Conservation (phyloP, 2,329 filamentous ascomycete genomes). For the Fusarium sp. region DNA sequence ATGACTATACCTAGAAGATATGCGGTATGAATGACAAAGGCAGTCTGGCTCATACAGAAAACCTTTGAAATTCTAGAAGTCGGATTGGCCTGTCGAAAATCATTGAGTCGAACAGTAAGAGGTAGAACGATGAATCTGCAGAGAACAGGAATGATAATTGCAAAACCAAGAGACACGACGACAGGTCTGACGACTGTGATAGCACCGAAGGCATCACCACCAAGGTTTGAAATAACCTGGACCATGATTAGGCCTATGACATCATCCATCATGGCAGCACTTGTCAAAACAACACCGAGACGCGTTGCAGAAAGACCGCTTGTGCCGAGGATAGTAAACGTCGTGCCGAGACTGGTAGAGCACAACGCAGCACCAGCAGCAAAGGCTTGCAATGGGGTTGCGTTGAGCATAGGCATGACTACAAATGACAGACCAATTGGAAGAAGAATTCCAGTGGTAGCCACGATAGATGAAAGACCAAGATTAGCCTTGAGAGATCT, state of each 20-base stretch:
- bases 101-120: slow-evolving; percentile 51
- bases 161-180: slow-evolving; percentile 64
- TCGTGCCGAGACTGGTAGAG: slow-evolving; percentile 79
- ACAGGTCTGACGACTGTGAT: slow-evolving; percentile 58
- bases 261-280: slow-evolving; percentile 85
- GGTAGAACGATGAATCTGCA: slow-evolving; percentile 61
- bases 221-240: slow-evolving; percentile 77
- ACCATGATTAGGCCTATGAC: slow-evolving; percentile 83
- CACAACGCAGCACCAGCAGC: slow-evolving; percentile 79
- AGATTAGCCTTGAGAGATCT: slow-evolving; percentile 67
- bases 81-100: slow-evolving; percentile 41
- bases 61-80: slow-evolving; percentile 40
- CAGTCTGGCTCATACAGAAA: slow-evolving; percentile 49
- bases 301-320: slow-evolving; percentile 58
- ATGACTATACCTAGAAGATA: slow-evolving; percentile 63
- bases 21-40: slow-evolving; percentile 60
- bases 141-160: slow-evolving; percentile 57
- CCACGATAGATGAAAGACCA: slow-evolving; percentile 69
- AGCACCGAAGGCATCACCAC: slow-evolving; percentile 46
- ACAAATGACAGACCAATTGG: slow-evolving; percentile 76
- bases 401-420: slow-evolving; percentile 61
- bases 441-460: slow-evolving; percentile 71
- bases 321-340: slow-evolving; percentile 65
- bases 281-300: slow-evolving; percentile 72
- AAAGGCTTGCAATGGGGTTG: slow-evolving; percentile 72